A percentile compares a stretch with the other conserved stretches of the same genome.
Conservation (phyloP, 352 stramenopile genomes). For the Pythium vanterpoolii region DNA sequence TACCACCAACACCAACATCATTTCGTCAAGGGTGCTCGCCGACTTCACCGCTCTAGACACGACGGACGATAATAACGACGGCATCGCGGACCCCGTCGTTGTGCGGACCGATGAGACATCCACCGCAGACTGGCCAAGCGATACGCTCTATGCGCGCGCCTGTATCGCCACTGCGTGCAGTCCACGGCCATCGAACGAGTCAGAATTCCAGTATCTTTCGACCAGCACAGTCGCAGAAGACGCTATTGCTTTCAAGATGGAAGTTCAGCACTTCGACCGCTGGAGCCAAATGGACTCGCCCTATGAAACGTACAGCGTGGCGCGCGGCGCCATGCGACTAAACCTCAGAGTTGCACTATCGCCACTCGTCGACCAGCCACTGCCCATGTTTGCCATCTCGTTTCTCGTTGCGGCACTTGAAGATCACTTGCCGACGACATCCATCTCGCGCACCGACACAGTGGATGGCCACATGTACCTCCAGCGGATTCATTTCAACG, state of each 20-base stretch:
- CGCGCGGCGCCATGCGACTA: not conserved
- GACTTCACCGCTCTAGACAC: not conserved
- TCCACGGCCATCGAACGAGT: not conserved
- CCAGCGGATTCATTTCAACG: not conserved
- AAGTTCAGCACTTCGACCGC: not conserved
- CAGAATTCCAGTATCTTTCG: not conserved
- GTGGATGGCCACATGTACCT: conserved; percentile 10
- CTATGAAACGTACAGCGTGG: not conserved
- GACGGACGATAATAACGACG: not conserved
- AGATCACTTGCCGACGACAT: not conserved
- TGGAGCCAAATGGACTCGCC: not conserved
- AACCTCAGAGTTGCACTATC: not conserved
- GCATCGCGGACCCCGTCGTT: not conserved
- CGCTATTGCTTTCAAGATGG: not conserved
- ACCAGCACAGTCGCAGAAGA: not conserved
- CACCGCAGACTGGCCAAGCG: not conserved
- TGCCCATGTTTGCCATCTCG: not conserved
- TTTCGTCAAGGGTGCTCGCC: not conserved
- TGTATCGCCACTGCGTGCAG: not conserved
- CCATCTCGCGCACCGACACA: not conserved
- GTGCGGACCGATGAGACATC: not conserved
- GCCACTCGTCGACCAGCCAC: not conserved
- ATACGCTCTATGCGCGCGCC: not conserved
- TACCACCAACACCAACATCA: not conserved
- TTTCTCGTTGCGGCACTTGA: conserved; percentile 4